Percentiles rank a stretch among this genome's conserved stretches.
Evolutionary conservation across 495 filamentous ascomycete species (phyloP).

Genomic region (Durotheca rogersii): DNA sequence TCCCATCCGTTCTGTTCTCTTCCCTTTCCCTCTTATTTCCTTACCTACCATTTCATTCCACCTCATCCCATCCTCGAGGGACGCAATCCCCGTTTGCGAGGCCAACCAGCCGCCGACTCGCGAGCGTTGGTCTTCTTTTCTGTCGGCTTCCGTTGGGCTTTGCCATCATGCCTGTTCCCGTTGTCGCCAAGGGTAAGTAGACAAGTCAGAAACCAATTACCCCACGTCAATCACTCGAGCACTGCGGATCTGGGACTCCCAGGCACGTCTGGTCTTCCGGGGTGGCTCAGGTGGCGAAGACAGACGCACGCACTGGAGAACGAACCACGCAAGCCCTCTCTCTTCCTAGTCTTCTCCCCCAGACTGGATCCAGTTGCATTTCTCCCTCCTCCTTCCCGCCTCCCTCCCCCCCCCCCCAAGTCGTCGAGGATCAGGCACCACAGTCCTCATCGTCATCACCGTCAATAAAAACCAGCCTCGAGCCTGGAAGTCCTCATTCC

Average conservation of each 20-base stretch:
- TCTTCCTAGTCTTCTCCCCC: not conserved
- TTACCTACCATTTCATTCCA: slow-evolving; percentile 3
- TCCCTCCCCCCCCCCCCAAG: too few relatives aligned
- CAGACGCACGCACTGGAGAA: slow-evolving; percentile 11
- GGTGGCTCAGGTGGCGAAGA: slow-evolving; percentile 30
- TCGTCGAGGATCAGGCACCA: slow-evolving; percentile 16
- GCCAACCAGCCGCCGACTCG: slow-evolving; percentile 1
- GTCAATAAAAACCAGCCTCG: too few relatives aligned
- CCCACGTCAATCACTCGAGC: slow-evolving; percentile 29
- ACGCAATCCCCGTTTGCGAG: not conserved
- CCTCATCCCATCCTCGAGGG: slow-evolving; percentile 3
- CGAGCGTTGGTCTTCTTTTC: slow-evolving; percentile 7
- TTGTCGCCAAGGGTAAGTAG: slow-evolving; percentile 50
- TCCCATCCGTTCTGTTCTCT: not conserved
- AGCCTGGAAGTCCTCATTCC: slow-evolving; percentile 7
- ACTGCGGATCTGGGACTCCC: slow-evolving; percentile 28
- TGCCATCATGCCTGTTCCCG: slow-evolving; percentile 45
- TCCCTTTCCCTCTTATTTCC: not conserved
- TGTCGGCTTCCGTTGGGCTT: slow-evolving; percentile 7
- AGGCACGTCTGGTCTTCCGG: slow-evolving; percentile 15
- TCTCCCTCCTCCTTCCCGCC: slow-evolving; percentile 2
- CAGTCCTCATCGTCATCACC: not conserved
- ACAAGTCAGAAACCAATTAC: slow-evolving; percentile 10
- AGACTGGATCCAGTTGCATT: not conserved
- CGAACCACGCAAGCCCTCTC: slow-evolving; percentile 23